Conservation (phyloP, 2,329 filamentous ascomycete genomes). For the Colletotrichum sp. region DNA sequence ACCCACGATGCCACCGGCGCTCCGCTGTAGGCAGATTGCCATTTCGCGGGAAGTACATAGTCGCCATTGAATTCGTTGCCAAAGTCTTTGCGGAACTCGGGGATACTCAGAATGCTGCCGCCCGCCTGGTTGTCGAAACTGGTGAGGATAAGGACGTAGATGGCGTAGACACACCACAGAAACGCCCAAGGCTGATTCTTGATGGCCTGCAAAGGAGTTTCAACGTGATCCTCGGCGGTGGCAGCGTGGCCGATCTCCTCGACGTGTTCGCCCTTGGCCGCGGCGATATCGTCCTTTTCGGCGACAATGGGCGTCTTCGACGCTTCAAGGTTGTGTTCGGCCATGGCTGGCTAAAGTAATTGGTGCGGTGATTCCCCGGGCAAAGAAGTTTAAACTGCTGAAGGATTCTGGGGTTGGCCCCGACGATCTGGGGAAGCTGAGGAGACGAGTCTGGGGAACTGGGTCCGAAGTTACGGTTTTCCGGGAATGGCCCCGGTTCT, state of each 20-base stretch:
- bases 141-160: slow-evolving; percentile 43
- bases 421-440: slow-evolving; percentile 4
- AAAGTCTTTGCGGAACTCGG: slow-evolving; percentile 49
- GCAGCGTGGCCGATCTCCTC: slow-evolving; percentile 6
- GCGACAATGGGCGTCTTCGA: neutral
- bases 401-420: neutral
- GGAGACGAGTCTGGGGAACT: slow-evolving; percentile 5
- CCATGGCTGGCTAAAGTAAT: neutral
- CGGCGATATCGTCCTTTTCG: slow-evolving; percentile 14
- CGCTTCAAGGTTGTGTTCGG: slow-evolving; percentile 4
- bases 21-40: slow-evolving; percentile 49
- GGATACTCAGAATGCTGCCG: slow-evolving; percentile 45
- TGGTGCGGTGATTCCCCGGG: neutral
- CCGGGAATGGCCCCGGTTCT: slow-evolving; percentile 9
- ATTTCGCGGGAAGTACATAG: slow-evolving; percentile 45
- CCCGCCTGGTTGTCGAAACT: slow-evolving; percentile 46
- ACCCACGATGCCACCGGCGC: slow-evolving; percentile 42
- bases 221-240: neutral
- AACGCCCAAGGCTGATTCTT: slow-evolving; percentile 29
- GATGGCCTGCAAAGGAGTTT: slow-evolving; percentile 25
- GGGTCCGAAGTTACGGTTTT: neutral
- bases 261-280: slow-evolving; percentile 11
- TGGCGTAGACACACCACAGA: slow-evolving; percentile 43
- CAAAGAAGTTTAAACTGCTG: neutral
- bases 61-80: slow-evolving; percentile 36